Percentiles rank a stretch among this genome's conserved stretches.
Evolutionary conservation across 2,329 filamentous ascomycete genomes (phyloP).

Genomic region (Penicillium sp.): DNA sequence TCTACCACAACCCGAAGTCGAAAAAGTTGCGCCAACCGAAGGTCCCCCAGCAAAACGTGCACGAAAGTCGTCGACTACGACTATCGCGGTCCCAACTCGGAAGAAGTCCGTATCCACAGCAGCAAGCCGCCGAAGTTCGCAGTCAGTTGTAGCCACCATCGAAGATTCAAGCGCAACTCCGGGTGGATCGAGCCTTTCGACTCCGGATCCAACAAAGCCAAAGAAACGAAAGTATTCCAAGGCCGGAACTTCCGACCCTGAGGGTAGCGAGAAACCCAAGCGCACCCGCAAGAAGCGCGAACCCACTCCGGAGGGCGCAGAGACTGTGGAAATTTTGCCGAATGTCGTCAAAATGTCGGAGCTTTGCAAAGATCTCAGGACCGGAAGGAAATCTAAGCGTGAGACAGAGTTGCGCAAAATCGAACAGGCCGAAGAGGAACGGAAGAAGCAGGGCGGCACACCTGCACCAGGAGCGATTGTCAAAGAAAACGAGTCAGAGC

Average conservation of each 20-base stretch:
- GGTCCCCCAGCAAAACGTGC: slow-evolving; percentile 32
- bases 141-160: slow-evolving; percentile 18
- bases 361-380: slow-evolving; percentile 53
- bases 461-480: slow-evolving; percentile 24
- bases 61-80: slow-evolving; percentile 18
- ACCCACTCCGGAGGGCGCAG: slow-evolving; percentile 49
- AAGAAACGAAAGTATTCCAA: slow-evolving; percentile 30
- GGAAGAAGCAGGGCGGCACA: slow-evolving; percentile 41
- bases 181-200: slow-evolving; percentile 20
- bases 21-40: slow-evolving; percentile 15
- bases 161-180: slow-evolving; percentile 23
- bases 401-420: slow-evolving; percentile 59
- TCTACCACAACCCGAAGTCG: background rate
- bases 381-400: slow-evolving; percentile 57
- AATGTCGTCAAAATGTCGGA: slow-evolving; percentile 58
- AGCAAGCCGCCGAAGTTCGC: slow-evolving; percentile 13
- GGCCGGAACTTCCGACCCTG: slow-evolving; percentile 24
- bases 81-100: slow-evolving; percentile 9
- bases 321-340: slow-evolving; percentile 53
- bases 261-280: slow-evolving; percentile 22
- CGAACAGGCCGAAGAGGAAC: slow-evolving; percentile 55
- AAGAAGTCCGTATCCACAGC: slow-evolving; percentile 18
- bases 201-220: slow-evolving; percentile 26
- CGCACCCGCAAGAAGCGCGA: slow-evolving; percentile 39
- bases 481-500: slow-evolving; percentile 27